Conservation (phyloP, 495 filamentous ascomycete genomes). For the Ascobolus immersus region DNA sequence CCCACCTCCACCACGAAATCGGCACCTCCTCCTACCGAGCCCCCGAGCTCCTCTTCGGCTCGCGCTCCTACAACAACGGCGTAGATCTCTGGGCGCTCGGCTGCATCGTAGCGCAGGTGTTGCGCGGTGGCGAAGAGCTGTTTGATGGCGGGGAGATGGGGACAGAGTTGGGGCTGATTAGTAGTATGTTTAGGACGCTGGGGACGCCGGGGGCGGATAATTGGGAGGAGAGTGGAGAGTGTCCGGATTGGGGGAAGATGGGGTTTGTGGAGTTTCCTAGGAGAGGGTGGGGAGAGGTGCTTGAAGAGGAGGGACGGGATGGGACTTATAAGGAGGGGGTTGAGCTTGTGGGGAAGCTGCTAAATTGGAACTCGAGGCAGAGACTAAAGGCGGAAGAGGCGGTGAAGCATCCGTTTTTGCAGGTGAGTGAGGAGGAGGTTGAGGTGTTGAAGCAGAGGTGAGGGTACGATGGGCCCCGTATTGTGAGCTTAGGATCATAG, state of each 20-base stretch:
- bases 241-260: slow-evolving; percentile 16
- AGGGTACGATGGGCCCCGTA: not conserved
- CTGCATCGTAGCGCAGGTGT: slow-evolving; percentile 49
- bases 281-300: slow-evolving; percentile 11
- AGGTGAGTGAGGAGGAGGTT: no score
- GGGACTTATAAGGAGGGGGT: no score
- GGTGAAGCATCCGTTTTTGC: no score
- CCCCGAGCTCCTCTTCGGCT: slow-evolving; percentile 76
- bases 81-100: slow-evolving; percentile 86
- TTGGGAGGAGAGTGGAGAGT: slow-evolving; percentile 33
- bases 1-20: slow-evolving; percentile 67
- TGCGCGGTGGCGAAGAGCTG: slow-evolving; percentile 28
- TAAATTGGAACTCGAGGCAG: no score
- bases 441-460: not conserved
- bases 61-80: slow-evolving; percentile 35
- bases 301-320: no score
- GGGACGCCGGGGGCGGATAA: slow-evolving; percentile 51
- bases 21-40: slow-evolving; percentile 78
- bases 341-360: no score
- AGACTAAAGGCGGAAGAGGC: no score
- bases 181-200: slow-evolving; percentile 68
- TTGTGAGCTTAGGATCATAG: no score
- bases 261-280: slow-evolving; percentile 9
- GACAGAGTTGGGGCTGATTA: slow-evolving; percentile 71
- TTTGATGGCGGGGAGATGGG: slow-evolving; percentile 75